These are phyloP conservation scores for Colletotrichum abscissum DNA, from an alignment of 2,329 filamentous ascomycete species.

Conservation along the genomic window DNA sequence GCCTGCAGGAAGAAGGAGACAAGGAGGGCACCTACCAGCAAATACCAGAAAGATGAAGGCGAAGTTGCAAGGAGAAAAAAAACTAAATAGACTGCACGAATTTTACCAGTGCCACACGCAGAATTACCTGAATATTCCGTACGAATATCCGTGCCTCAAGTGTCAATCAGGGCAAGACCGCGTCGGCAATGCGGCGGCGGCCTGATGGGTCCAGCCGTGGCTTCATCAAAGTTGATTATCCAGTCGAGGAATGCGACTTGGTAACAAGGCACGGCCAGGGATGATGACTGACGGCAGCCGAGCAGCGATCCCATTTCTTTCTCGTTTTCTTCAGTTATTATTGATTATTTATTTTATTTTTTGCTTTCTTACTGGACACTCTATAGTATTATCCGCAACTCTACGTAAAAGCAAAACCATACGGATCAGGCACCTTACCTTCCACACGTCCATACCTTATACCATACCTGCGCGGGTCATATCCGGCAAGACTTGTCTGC, in stretches of 20 bases:
- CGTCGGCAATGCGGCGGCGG: slow-evolving; percentile 4
- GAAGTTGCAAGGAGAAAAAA: neutral
- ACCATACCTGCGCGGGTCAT: neutral
- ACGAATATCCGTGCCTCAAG: neutral
- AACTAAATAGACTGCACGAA: neutral
- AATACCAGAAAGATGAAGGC: neutral
- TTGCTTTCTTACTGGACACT: neutral
- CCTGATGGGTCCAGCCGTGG: neutral
- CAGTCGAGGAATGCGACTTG: neutral
- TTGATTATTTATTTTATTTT: too few relatives aligned
- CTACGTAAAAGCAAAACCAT: neutral
- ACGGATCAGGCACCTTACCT: too few relatives aligned
- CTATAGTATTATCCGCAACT: neutral
- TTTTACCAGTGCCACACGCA: neutral
- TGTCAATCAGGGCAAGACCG: neutral
- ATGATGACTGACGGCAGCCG: neutral
- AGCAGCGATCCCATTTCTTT: slow-evolving; percentile 1
- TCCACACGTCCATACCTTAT: too few relatives aligned
- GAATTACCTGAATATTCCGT: neutral
- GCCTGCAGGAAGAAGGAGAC: neutral
- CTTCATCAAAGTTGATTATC: too few relatives aligned
- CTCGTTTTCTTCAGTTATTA: neutral
- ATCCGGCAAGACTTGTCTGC: neutral
- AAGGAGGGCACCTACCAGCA: slow-evolving; percentile 1
- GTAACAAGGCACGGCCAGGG: slow-evolving; percentile 20